Conservation (phyloP, 257 asterid genomes). For the Craterostigma plantagineum region DNA sequence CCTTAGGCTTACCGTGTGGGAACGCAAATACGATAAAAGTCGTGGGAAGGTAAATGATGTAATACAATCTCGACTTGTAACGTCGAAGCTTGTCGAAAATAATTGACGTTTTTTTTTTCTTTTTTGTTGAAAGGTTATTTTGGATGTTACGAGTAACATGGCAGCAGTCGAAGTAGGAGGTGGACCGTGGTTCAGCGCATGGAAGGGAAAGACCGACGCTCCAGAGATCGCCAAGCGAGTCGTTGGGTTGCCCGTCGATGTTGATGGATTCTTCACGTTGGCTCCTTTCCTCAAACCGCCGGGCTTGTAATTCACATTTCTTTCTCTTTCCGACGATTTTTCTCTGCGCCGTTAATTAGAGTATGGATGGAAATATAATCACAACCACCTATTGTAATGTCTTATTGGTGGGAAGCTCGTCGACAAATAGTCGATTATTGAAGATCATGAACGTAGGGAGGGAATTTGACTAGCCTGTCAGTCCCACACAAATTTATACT, state of each 20-base stretch:
- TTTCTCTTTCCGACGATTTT: no score
- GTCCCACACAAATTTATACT: no score
- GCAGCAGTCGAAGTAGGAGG: slow-evolving; percentile 97
- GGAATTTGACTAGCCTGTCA: no score
- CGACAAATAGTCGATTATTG: no score
- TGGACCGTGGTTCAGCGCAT: slow-evolving; percentile 87
- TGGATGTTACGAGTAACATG: slow-evolving; percentile 88
- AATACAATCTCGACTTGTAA: no score
- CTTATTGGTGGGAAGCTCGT: no score
- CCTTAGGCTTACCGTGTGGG: slow-evolving; percentile 50
- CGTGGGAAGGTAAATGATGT: slow-evolving; percentile 46
- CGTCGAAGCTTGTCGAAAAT: no score
- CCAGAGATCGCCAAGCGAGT: slow-evolving; percentile 50
- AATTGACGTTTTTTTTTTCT: neutral
- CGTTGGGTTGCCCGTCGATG: slow-evolving; percentile 50
- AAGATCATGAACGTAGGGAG: no score
- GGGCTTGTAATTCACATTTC: slow-evolving; percentile 32
- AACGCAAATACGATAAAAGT: slow-evolving; percentile 41
- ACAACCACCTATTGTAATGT: no score
- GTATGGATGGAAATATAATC: no score
- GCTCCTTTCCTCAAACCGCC: slow-evolving; percentile 81
- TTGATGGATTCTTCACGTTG: slow-evolving; percentile 33
- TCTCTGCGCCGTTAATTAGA: no score
- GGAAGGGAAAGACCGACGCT: slow-evolving; percentile 59
- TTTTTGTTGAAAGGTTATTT: slow-evolving; percentile 26